Evolutionary conservation across 2,329 filamentous ascomycete genomes (phyloP).

Genomic region (Claviceps humidiphila): DNA sequence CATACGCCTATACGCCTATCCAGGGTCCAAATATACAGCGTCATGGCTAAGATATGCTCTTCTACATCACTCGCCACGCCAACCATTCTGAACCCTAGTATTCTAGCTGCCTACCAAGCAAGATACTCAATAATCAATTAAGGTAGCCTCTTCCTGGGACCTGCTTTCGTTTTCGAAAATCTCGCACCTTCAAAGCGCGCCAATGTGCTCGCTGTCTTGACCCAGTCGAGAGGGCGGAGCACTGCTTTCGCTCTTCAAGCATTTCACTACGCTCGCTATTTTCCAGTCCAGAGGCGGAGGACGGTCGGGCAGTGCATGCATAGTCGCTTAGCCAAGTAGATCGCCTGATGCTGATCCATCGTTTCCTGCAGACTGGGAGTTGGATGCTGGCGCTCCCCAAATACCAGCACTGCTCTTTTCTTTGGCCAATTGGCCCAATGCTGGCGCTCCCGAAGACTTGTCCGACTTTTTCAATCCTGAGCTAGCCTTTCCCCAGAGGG

Average conservation of each 20-base stretch:
- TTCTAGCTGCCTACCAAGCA: background rate
- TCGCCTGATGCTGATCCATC: constrained; percentile 32
- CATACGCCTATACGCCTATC: constrained; percentile 29
- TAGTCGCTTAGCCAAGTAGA: constrained; percentile 28
- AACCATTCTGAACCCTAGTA: background rate
- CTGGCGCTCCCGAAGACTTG: constrained; percentile 51
- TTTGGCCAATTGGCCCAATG: constrained; percentile 90
- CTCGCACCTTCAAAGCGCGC: no score
- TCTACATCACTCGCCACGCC: background rate
- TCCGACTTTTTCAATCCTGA: constrained; percentile 61
- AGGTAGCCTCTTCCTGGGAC: no score
- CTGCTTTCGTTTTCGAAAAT: no score
- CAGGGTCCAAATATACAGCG: constrained; percentile 22
- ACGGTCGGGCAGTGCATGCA: background rate
- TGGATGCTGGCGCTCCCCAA: constrained; percentile 61
- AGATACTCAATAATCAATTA: background rate
- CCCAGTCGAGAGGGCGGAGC: no score
- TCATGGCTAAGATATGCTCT: constrained; percentile 4
- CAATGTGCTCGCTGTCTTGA: no score
- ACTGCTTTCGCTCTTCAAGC: background rate
- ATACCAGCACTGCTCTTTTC: constrained; percentile 92
- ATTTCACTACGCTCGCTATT: background rate
- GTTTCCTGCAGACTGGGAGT: constrained; percentile 17
- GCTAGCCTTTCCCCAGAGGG: constrained; percentile 67
- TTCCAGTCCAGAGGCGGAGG: background rate